Evolutionary conservation across 2,329 filamentous ascomycete species (phyloP), one percentile per base, ranked within the genome.

Genomic region (Cladosporium velox): DNA sequence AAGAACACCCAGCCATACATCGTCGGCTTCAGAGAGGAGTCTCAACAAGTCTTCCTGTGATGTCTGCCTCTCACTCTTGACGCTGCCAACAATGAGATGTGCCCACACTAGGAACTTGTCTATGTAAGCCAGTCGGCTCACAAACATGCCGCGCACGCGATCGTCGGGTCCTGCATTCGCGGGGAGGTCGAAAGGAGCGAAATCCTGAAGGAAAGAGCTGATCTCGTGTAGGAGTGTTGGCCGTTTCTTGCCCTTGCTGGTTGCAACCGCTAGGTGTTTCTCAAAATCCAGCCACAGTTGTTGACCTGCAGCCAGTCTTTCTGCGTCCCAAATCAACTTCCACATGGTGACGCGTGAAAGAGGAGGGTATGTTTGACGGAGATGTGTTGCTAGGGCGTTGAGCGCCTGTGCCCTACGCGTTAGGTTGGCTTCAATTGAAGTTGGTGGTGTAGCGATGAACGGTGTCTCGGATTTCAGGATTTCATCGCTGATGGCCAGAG

Each of bases 291-390:
- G 88, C 93, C 94, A 98, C 44, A 98, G 84, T 55, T 88, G 84
- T 67, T 86, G 85, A 21, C 92, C 92, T 41, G 93, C 91, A 52
- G 90, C 88, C 80, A 98, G 86, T 78, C 93, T 97, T 77, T 99
- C 95, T 0, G 94, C 94, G 73, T 94, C 89, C 83, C 89, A 91
- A n/a, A 99, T 81, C 35, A 99, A 79, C 68, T 86, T 84, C 93
- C 93, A 98, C 71, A 88, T 88, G 1, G 89, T 89, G 28, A 80
- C 81, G 49, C 87, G 86, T 69, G 90, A 87, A 6, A 98, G 77
- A 2, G 87, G 81, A 35, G 81, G 80, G 67, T 88, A 88, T 35
- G 89, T 88, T 6, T 85, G 84, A 68, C 86, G 85, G 14, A 98
- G 80, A 70, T 95, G 88, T 2, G 83, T 80, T 64, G 92, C 91